A percentile compares a stretch with the other conserved stretches of the same genome.
Conservation (phyloP, 176 grass and related monocot species). For the Raddia guianensis region DNA sequence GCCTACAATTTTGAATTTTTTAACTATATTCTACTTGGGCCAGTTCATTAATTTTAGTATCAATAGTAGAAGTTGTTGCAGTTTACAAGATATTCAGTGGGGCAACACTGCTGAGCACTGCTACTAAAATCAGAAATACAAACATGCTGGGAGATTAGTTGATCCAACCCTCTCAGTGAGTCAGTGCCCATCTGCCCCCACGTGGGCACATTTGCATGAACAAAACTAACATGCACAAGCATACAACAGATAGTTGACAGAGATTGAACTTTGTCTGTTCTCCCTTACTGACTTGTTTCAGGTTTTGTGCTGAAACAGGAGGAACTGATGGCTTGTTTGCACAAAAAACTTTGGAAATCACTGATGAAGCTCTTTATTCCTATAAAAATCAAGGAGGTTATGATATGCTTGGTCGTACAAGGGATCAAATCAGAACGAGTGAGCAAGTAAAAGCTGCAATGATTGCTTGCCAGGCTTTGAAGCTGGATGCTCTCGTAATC, state of each 20-base stretch:
- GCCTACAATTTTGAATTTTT: too few relatives aligned
- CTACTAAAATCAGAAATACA: conserved; percentile 11
- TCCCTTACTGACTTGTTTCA: conserved; percentile 13
- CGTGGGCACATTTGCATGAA: neutral
- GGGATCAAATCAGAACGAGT: conserved; percentile 81
- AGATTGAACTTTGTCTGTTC: conserved; percentile 3
- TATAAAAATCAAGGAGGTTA: conserved; percentile 95
- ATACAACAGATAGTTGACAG: neutral
- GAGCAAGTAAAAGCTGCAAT: conserved; percentile 80
- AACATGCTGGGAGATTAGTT: neutral
- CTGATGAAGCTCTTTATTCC: conserved; percentile 57
- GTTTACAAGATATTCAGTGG: neutral
- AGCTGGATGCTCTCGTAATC: conserved; percentile 73
- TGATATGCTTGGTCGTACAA: conserved; percentile 79
- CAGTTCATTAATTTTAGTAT: neutral
- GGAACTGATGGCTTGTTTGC: conserved; percentile 79
- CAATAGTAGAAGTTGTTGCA: neutral
- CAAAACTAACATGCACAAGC: neutral
- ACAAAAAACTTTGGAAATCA: conserved; percentile 79
- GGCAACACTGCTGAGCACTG: neutral
- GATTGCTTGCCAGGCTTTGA: conserved; percentile 58
- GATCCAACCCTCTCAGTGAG: neutral
- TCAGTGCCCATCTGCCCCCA: neutral
- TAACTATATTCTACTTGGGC: too few relatives aligned
- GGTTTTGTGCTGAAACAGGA: conserved; percentile 60